Percentiles rank a stretch among this genome's conserved stretches.
These are phyloP conservation scores for Ceratobasidium sp. DNA, from an alignment of 1,284 basidiomycete species.

Conservation along the genomic window DNA sequence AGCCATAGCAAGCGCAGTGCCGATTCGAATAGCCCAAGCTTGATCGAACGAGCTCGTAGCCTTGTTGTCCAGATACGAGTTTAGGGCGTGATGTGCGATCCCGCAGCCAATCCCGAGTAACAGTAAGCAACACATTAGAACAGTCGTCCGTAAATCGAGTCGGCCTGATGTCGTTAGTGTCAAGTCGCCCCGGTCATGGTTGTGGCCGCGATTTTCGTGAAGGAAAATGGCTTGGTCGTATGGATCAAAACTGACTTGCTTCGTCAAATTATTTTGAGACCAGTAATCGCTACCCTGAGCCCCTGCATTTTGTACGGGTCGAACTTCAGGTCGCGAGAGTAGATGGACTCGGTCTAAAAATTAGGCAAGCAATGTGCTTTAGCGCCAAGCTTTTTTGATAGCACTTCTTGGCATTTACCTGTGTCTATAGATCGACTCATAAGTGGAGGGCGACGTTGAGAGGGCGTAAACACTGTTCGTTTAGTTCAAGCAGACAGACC, in stretches of 20 bases:
- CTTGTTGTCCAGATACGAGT: slow-evolving; percentile 34
- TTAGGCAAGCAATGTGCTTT: background rate
- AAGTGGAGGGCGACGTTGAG: too few species aligned
- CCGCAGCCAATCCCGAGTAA: slow-evolving; percentile 35
- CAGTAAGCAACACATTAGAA: slow-evolving; percentile 25
- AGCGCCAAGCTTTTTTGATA: background rate
- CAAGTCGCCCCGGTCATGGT: background rate
- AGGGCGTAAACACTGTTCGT: background rate
- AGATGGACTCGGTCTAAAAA: slow-evolving; percentile 19
- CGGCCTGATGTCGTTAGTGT: background rate
- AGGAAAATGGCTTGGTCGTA: slow-evolving; percentile 19
- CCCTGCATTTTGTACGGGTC: background rate
- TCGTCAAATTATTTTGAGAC: background rate
- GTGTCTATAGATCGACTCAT: background rate
- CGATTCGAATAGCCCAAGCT: slow-evolving; percentile 43
- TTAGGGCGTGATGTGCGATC: slow-evolving; percentile 36
- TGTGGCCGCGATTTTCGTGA: background rate
- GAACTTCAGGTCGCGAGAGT: slow-evolving; percentile 4
- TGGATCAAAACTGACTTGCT: slow-evolving; percentile 23
- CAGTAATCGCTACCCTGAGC: background rate
- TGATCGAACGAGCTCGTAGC: slow-evolving; percentile 34
- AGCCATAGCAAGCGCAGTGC: slow-evolving; percentile 35
- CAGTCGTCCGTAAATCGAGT: slow-evolving; percentile 35
- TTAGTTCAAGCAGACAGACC: background rate
- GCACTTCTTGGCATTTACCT: background rate